Evolutionary conservation across 2,329 filamentous ascomycete species (phyloP).

Genomic region (Simplicillium sp.): DNA sequence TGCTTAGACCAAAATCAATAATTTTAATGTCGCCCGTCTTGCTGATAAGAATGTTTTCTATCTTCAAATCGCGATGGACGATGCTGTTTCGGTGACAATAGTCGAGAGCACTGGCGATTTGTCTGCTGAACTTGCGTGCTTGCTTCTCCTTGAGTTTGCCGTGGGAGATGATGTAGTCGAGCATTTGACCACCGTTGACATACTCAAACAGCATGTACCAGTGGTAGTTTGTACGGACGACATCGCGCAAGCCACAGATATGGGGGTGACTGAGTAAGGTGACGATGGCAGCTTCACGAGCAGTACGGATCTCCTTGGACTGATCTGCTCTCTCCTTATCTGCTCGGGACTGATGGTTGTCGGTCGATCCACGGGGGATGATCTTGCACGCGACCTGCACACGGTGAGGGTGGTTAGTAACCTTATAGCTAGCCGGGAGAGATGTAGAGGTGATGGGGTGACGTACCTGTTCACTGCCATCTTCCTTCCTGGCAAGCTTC

Average conservation of each 20-base stretch:
- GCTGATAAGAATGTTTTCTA: slow-evolving; percentile 98
- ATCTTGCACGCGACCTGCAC: slow-evolving; percentile 90
- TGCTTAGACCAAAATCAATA: slow-evolving; percentile 96
- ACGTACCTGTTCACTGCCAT: slow-evolving; percentile 80
- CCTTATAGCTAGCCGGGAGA: slow-evolving; percentile 9
- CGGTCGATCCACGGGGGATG: slow-evolving; percentile 79
- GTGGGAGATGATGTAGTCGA: slow-evolving; percentile 98
- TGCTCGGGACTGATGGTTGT: slow-evolving; percentile 59
- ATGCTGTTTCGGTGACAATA: slow-evolving; percentile 98
- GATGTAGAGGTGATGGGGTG: slow-evolving; percentile 3
- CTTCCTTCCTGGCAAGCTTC: slow-evolving; percentile 84
- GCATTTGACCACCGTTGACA: slow-evolving; percentile 97
- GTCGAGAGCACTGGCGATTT: slow-evolving; percentile 92
- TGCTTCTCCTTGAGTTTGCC: slow-evolving; percentile 97
- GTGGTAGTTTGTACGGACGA: slow-evolving; percentile 91
- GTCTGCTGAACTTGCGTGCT: slow-evolving; percentile 91
- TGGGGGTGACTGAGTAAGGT: slow-evolving; percentile 90
- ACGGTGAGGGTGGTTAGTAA: background rate
- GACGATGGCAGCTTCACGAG: slow-evolving; percentile 91
- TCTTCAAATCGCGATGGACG: slow-evolving; percentile 94
- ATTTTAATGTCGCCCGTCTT: slow-evolving; percentile 99
- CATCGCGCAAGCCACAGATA: slow-evolving; percentile 91
- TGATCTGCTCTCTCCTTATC: slow-evolving; percentile 87
- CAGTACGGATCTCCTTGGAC: slow-evolving; percentile 91
- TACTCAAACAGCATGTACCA: slow-evolving; percentile 99